Percentiles rank a stretch among this genome's conserved stretches.
Conservation (phyloP, 1,284 basidiomycete species). For the Rhodotorula mucilaginosa region DNA sequence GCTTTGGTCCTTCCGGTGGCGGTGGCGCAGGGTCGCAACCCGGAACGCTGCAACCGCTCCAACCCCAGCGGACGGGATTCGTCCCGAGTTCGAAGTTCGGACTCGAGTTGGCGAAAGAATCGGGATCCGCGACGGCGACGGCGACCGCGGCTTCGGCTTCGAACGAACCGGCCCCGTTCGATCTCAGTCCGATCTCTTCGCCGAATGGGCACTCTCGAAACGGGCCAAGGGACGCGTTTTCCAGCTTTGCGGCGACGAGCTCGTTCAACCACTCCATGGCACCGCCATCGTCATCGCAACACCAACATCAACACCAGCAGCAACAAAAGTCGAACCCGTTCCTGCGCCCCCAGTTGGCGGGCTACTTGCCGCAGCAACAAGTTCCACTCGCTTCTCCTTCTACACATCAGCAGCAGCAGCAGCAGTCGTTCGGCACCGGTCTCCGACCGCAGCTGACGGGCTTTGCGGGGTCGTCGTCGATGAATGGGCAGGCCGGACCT, state of each 20-base stretch:
- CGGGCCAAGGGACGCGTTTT: neutral
- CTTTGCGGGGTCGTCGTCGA: neutral
- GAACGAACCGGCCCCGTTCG: conserved; percentile 15
- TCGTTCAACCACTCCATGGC: neutral
- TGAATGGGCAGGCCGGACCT: neutral
- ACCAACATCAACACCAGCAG: neutral
- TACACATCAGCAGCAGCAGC: neutral
- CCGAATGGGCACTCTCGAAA: neutral
- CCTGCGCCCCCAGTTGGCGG: conserved; percentile 1
- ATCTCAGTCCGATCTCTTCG: neutral
- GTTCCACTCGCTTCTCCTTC: neutral
- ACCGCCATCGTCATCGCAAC: neutral
- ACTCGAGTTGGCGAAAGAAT: conserved; percentile 7
- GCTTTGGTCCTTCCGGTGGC: neutral
- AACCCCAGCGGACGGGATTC: conserved; percentile 31
- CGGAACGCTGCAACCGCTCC: conserved; percentile 5
- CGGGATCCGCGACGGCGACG: neutral
- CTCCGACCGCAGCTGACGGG: conserved; percentile 14
- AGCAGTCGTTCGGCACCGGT: neutral
- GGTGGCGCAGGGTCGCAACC: neutral
- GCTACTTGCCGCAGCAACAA: neutral
- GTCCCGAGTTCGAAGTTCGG: conserved; percentile 23
- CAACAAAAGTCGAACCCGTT: conserved; percentile 12
- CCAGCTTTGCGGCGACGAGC: neutral
- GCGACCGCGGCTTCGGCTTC: neutral